Evolutionary conservation across 129 eudicot genomes (phyloP).

Genomic region (Artemisia annua): DNA sequence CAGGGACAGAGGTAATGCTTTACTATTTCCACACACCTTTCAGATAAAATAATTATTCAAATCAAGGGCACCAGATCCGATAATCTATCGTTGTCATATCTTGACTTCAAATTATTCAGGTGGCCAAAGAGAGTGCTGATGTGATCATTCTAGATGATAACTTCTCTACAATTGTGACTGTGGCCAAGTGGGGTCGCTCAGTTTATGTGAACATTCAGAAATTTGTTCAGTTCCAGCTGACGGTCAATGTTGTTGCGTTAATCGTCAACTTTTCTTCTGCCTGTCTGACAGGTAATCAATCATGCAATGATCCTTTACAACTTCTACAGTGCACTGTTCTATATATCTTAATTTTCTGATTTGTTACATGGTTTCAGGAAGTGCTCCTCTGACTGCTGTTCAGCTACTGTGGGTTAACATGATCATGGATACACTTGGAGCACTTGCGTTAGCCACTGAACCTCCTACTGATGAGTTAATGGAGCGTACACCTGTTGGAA

Average conservation of each 20-base stretch:
- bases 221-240: slow-evolving; percentile 94
- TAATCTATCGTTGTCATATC: not conserved
- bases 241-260: slow-evolving; percentile 87
- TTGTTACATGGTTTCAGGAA: slow-evolving; percentile 46
- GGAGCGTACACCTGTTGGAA: slow-evolving; percentile 85
- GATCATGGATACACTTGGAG: slow-evolving; percentile 98
- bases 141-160: slow-evolving; percentile 90
- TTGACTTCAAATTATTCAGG: slow-evolving; percentile 41
- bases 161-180: slow-evolving; percentile 92
- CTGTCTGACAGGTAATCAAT: slow-evolving; percentile 72
- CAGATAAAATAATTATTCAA: not conserved
- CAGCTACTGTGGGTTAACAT: slow-evolving; percentile 98
- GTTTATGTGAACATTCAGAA: slow-evolving; percentile 95
- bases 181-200: slow-evolving; percentile 97
- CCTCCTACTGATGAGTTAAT: slow-evolving; percentile 92
- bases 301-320: slow-evolving; percentile 1
- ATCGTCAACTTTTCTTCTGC: slow-evolving; percentile 94
- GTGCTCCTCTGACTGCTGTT: slow-evolving; percentile 90
- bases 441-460: slow-evolving; percentile 95
- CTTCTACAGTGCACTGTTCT: not conserved
- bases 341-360: not conserved
- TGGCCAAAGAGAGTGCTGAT: slow-evolving; percentile 98
- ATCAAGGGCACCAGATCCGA: not conserved
- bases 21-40: not conserved
- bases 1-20: slow-evolving; percentile 83